Evolutionary conservation across 345 rosid species (phyloP).

Genomic region (Eucalyptus curtisii): DNA sequence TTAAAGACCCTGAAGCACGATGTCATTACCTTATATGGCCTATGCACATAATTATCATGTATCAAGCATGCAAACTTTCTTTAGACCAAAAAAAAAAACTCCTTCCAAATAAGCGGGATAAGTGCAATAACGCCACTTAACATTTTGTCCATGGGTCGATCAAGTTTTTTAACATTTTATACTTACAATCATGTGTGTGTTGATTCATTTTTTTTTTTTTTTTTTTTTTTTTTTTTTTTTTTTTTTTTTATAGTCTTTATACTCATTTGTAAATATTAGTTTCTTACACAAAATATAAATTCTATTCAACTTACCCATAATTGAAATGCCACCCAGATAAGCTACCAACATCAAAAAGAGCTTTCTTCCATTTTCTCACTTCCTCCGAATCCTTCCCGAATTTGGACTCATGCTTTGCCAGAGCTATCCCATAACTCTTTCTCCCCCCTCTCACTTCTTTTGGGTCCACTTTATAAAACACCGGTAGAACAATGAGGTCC

Average conservation of each 20-base stretch:
- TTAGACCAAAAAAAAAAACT: no score
- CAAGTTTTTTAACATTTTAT: no score
- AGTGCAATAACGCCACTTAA: no score
- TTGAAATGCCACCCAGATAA: neutral
- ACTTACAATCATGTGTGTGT: no score
- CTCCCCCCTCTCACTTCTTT: neutral
- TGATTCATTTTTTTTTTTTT: no score
- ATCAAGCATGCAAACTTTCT: no score
- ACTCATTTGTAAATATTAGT: no score
- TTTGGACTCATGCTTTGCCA: neutral
- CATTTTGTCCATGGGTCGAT: no score
- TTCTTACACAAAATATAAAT: neutral
- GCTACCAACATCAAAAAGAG: neutral
- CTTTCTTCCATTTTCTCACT: neutral
- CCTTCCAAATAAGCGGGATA: no score
- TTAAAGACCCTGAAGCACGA: neutral
- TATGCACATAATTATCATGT: no score
- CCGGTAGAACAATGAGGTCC: neutral
- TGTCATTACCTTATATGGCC: neutral
- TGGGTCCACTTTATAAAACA: neutral
- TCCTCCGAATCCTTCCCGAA: neutral
- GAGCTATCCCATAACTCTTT: neutral
- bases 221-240: no score
- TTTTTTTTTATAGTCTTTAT: neutral
- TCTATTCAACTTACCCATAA: neutral